Base-by-base conservation (phyloP, 2,329 filamentous ascomycete genomes). In the Alternaria triticimaculans region DNA sequence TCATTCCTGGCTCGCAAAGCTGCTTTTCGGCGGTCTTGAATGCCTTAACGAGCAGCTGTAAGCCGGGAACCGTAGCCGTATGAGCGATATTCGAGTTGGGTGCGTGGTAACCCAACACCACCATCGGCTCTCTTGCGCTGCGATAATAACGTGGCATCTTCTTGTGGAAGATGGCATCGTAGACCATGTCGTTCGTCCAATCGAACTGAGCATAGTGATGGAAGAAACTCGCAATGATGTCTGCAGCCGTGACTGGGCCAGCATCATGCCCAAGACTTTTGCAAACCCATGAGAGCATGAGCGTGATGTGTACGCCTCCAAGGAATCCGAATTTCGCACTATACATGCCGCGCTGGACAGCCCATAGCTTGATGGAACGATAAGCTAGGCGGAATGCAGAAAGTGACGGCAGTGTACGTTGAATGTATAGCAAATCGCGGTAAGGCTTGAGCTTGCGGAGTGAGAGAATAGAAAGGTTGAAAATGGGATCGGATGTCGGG, bases 301-400 rank as follows among this genome's bases (percentile, higher is more conserved):
- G 78, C 0, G 87, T 85, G 56, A 92, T 86, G 67, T 91, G 89
- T 20, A 90, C 87, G 4, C 89, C 89, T 6, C 88, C 86, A 0
- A 92, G 81, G 63, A 88, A 89, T 0, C 90, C 90, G 68, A 91
- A 91, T 51, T 84, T 87, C 2, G 88, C 84, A 0, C 87, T 85
- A 74, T 91, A 92, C 15, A 92, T 82, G 1, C 90, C 90, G 7
- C 87, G 84, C 11, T 83, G 79, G 58, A 84, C 83, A 2, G 89
- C 87, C 89, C 89, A 92, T 1, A 84, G 80, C 70, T 87, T 89
- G 72, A 92, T 84, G 59, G 86, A 82, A 2, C 87, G 84, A 69
- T 90, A 87, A 0, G 88, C 88, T 8, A 85, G 70, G 7, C 85
- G 84, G 73, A 90, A 92, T 10, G 84, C 80, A 2, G 83, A 79